Evolutionary conservation across 495 filamentous ascomycete species (phyloP), one percentile per base, ranked within the genome.

Genomic region (Ramalina intermedia): DNA sequence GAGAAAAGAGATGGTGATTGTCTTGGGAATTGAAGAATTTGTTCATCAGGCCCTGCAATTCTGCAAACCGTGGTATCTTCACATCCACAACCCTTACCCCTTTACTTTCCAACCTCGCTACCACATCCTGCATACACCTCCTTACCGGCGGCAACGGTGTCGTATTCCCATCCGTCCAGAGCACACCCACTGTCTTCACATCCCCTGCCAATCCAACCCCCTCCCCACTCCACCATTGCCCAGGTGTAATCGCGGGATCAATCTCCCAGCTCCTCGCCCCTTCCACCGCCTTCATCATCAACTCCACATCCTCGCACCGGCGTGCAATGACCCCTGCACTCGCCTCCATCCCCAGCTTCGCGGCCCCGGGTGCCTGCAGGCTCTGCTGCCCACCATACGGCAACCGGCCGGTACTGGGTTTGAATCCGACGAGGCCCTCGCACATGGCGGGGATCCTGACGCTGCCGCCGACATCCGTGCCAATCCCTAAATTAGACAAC

Each of bases 391-490:
- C 63, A 20, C 63, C 61, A 45, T 49, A 69, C 4, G 83, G 78
- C 4, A 87, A 58, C 8, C 81, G 68, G 11, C 73, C 73, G 1
- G 61, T 57, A 20, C 69, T 73, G 2, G 80, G 78, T 53, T 81
- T 82, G 54, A 82, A 68, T 0, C 72, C 69, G 41, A 75, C 80
- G 5, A 81, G 57, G 2, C 74, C 75, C 42, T 71, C 68, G 49
- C 73, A 80, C 57, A 77, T 72, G 0, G 75, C 73, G 0, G 80
- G 79, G 20, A 81, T 69, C 4, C 79, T 64, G 21, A 82, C 72
- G 6, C 71, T 76, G 5, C 81, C 82, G 1, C 82, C 82, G 21
- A 78, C 74, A 41, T 81, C 75, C 0, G 80, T 81, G 2, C 81
- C 82, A 46, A 86, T 13, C 7, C 29, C 29, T 33, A 33, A 1